These are phyloP conservation scores for Artomyces pyxidatus DNA, from an alignment of 768 basidiomycete genomes.

Conservation along the genomic window DNA sequence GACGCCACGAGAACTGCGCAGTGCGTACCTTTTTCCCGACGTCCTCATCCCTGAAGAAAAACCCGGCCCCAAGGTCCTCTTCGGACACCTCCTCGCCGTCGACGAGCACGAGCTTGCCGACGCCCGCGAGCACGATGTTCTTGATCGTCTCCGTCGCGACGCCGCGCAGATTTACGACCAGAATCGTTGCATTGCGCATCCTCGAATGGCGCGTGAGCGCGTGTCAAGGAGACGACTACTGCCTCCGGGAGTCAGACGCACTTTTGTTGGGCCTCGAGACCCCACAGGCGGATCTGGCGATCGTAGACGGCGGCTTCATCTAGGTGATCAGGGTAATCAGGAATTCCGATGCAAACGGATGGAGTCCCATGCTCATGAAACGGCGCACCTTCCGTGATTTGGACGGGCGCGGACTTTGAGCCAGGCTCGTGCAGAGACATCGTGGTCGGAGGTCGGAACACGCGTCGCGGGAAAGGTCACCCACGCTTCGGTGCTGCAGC, in stretches of 20 bases:
- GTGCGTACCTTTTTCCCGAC: slow-evolving; percentile 73
- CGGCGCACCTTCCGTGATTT: slow-evolving; percentile 22
- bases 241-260: slow-evolving; percentile 25
- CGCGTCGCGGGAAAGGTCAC: no score
- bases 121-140: slow-evolving; percentile 95
- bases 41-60: slow-evolving; percentile 91
- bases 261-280: slow-evolving; percentile 96
- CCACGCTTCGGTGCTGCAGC: no score
- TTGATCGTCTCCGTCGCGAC: slow-evolving; percentile 93
- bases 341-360: not conserved
- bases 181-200: slow-evolving; percentile 89
- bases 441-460: not conserved
- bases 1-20: not conserved
- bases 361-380: not conserved
- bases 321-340: slow-evolving; percentile 16
- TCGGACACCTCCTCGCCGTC: slow-evolving; percentile 69
- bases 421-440: slow-evolving; percentile 11
- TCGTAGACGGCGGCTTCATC: slow-evolving; percentile 86
- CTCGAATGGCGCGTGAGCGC: slow-evolving; percentile 31
- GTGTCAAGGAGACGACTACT: not conserved
- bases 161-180: slow-evolving; percentile 71
- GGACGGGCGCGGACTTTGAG: slow-evolving; percentile 16
- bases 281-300: slow-evolving; percentile 96
- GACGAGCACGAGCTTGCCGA: slow-evolving; percentile 81
- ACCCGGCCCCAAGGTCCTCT: slow-evolving; percentile 87